Percentiles rank a stretch among this genome's conserved stretches.
Conservation (phyloP, 352 stramenopile species). For the Blastocystis sp. region DNA sequence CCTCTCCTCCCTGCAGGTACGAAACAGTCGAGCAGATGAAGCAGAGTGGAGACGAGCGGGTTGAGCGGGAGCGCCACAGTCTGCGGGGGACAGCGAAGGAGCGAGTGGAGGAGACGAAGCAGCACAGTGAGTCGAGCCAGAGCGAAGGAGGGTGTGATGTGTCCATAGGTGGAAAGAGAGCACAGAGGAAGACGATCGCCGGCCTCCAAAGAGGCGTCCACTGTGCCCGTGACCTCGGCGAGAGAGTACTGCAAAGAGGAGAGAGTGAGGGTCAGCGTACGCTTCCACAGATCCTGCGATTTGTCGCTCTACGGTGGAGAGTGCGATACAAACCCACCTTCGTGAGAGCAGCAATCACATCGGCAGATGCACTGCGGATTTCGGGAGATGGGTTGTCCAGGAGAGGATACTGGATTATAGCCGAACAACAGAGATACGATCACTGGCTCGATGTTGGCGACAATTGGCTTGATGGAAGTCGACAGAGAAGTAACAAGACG, state of each 20-base stretch:
- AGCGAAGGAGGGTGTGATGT: background rate
- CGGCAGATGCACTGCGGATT: background rate
- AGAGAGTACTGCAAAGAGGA: background rate
- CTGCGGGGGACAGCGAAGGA: background rate
- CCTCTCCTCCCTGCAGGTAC: background rate
- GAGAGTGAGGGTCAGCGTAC: background rate
- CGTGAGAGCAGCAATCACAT: background rate
- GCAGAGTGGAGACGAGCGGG: background rate
- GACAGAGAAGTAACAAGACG: background rate
- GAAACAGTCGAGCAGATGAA: background rate
- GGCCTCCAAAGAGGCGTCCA: background rate
- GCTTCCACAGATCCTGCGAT: background rate
- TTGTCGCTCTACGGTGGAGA: constrained; percentile 1
- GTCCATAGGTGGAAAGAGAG: background rate
- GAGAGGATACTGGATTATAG: background rate
- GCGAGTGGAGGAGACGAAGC: background rate
- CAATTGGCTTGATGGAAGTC: constrained; percentile 41
- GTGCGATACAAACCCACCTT: background rate
- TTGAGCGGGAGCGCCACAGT: background rate
- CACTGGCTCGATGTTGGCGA: constrained; percentile 30
- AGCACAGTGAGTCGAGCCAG: background rate
- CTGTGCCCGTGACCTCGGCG: background rate
- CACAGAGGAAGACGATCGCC: background rate
- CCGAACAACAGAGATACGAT: background rate
- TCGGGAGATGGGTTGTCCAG: background rate